Conservation (phyloP, 2,329 filamentous ascomycete genomes). For the Pestalotiopsis sp. region DNA sequence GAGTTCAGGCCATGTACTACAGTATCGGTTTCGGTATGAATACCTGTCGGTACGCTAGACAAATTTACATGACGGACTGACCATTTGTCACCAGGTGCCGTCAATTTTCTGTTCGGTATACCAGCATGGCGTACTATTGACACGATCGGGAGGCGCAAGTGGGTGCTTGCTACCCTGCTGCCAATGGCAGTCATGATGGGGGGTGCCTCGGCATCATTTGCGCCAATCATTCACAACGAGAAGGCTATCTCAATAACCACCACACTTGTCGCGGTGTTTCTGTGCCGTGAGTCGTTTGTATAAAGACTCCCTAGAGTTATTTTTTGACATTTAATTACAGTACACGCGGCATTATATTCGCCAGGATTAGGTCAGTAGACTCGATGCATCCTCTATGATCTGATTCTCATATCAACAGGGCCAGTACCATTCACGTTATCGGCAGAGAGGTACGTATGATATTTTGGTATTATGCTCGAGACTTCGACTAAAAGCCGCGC, state of each 20-base stretch:
- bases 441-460: slow-evolving; percentile 38
- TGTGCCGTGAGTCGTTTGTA: not conserved
- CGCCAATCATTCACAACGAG: not conserved
- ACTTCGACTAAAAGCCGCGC: slow-evolving; percentile 9
- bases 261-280: not conserved
- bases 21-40: not conserved
- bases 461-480: not conserved
- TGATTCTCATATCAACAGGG: slow-evolving; percentile 25
- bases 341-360: slow-evolving; percentile 44
- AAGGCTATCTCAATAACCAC: not conserved
- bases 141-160: slow-evolving; percentile 42
- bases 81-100: slow-evolving; percentile 28
- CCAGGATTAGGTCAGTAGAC: slow-evolving; percentile 32
- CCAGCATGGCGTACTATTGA: slow-evolving; percentile 41
- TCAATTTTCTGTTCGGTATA: slow-evolving; percentile 45
- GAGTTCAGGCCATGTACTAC: not conserved
- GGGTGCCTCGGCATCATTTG: not conserved
- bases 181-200: slow-evolving; percentile 43
- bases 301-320: not conserved
- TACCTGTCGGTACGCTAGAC: not conserved
- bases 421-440: slow-evolving; percentile 53
- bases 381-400: not conserved
- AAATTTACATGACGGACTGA: not conserved
- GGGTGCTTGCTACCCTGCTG: slow-evolving; percentile 33
- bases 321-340: slow-evolving; percentile 14